Evolutionary conservation across 805 yeast genomes (phyloP), one percentile per base, ranked within the genome.

Genomic region (Nakazawaea siamensis): DNA sequence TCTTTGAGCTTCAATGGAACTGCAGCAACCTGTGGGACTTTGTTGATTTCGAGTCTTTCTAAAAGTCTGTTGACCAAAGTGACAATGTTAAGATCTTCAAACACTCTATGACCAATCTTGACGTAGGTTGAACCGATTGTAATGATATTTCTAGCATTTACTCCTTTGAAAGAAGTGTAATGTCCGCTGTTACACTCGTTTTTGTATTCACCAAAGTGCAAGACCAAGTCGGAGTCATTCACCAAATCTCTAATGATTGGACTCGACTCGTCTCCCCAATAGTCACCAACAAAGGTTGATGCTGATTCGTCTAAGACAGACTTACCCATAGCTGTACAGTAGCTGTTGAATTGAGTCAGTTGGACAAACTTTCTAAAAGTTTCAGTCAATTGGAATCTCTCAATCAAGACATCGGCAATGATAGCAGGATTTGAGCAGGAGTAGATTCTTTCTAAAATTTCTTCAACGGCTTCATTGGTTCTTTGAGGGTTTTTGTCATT

Each of bases 111-210:
- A 26, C 65, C 67, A 43, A 80, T 59, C 35, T 64, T 60, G 37
- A 75, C 57, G 43, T 70, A 70, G 33, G 68, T 67, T 5, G 80
- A 73, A 44, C 74, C 73, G 31, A 81, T 49, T 21, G 66, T 49
- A 40, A 81, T 57, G 14, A 69, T 38, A 34, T 60, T 52, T n/a
- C 64, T 58, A 33, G 59, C 59, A 7, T 56, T 45, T 34, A 75
- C 62, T 7, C 58, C 62, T 19, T 49, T 35, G 33, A 54, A 56
- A 16, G 72, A 60, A 4, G 82, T 54, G 57, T 70, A 74, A 35
- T 72, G 74, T 7, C 90, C 90, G 16, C 80, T 68, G 49, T 81
- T 82, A 41, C 76, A 71, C 52, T 81, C 92, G 39, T 79, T 73
- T 37, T 66, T 58, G 38, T 72, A 66, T 33, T 77, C 71, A 7